Evolutionary conservation across 768 basidiomycete species (phyloP), one percentile per base, ranked within the genome.

Genomic region (Russula griseocarnosa): DNA sequence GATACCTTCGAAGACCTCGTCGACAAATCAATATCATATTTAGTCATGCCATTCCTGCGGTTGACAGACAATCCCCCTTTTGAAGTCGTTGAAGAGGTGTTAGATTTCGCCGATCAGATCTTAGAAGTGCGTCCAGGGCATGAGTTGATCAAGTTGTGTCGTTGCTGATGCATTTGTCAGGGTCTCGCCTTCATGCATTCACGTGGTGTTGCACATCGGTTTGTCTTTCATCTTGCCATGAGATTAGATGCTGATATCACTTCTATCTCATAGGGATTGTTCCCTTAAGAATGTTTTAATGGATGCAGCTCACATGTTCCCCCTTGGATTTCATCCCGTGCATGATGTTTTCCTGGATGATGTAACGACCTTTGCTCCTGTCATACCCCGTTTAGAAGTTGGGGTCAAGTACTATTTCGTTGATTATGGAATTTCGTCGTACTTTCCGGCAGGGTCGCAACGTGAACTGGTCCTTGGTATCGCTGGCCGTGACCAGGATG

Each of bases 141-240:
- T 30, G 8, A 2, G 38, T 32, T 32, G 14, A 16, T 34, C n/a
- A 22, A 30, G 46, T 22, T n/a, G n/a, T n/a, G n/a, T n/a, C n/a
- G n/a, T n/a, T n/a, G n/a, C n/a, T n/a, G n/a, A n/a, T 32, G 30
- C 11, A 5, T 40, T 28, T 10, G 26, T 34, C n/a, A 67, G 66
- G 66, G 66, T 14, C 64, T 67, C 22, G 64, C 18, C 0, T 67
- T 67, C 44, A 47, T 67, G 64, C 67, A 67, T 28, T 60, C 65
- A n/a, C 9, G 51, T 0, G 67, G 64, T 7, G 57, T 67, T 18
- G 67, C 67, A 3, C 67, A 67, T 42, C 18, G 64, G 67, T 67
- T 18, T 32, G 42, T 44, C 22, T 49, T 34, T 11, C 20, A 9
- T 34, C 1, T 14, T 18, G 2, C 5, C 8, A 32, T 32, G 30